phyloP scores from a whole-genome alignment of 352 stramenopile species.

The Nothophytophthora sp. region DNA sequence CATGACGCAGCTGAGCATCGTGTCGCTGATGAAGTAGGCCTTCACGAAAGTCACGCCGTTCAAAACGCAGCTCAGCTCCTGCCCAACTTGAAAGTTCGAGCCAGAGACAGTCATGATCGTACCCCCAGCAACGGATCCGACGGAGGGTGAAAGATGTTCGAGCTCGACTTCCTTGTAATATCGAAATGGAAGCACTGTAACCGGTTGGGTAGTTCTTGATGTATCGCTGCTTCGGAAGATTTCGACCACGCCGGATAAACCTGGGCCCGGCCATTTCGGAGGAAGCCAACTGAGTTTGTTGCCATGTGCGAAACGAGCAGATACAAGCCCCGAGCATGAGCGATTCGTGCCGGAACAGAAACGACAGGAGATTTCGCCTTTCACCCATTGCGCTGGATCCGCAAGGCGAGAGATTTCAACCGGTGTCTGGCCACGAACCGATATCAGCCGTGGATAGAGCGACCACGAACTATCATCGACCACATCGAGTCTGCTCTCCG shows the following conservation, averaged over 20 bases:
- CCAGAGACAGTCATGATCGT: slow-evolving; percentile 37
- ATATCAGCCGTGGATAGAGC: slow-evolving; percentile 16
- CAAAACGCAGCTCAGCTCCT: slow-evolving; percentile 34
- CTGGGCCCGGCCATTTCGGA: slow-evolving; percentile 14
- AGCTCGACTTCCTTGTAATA: slow-evolving; percentile 36
- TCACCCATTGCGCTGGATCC: neutral
- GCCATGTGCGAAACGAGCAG: neutral
- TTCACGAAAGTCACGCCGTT: slow-evolving; percentile 17
- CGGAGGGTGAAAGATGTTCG: slow-evolving; percentile 13
- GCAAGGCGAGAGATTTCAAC: slow-evolving; percentile 9
- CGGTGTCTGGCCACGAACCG: slow-evolving; percentile 13
- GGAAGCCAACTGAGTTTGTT: slow-evolving; percentile 20
- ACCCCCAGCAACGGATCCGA: slow-evolving; percentile 25
- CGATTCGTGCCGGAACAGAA: slow-evolving; percentile 21
- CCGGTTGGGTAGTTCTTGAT: neutral
- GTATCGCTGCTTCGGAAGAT: slow-evolving; percentile 13
- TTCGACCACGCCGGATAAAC: slow-evolving; percentile 24
- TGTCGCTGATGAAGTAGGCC: slow-evolving; percentile 29
- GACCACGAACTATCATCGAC: slow-evolving; percentile 17
- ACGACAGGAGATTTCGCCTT: slow-evolving; percentile 12
- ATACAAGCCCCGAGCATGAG: slow-evolving; percentile 20
- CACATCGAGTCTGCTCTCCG: slow-evolving; percentile 14
- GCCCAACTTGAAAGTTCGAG: slow-evolving; percentile 26
- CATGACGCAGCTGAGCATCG: slow-evolving; percentile 28
- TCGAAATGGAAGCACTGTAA: slow-evolving; percentile 25